Evolutionary conservation across 208 protist species (phyloP).

Genomic region (Acanthamoeba lenticulata): DNA sequence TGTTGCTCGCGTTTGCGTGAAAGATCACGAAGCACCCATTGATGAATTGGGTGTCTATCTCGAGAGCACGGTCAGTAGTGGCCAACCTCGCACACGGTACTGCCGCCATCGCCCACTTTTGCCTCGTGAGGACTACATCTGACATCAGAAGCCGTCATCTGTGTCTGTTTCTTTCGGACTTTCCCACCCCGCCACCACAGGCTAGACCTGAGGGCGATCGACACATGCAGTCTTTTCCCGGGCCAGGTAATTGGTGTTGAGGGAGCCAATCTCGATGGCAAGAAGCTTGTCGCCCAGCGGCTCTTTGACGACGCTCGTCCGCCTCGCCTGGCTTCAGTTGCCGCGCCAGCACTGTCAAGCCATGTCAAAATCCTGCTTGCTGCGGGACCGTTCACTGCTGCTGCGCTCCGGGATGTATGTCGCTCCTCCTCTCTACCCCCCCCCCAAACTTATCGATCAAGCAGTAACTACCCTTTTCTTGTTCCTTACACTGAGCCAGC

Average conservation of each 20-base stretch:
- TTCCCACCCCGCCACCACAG: background rate
- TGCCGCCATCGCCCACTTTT: background rate
- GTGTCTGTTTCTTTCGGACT: background rate
- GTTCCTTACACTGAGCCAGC: too few species aligned
- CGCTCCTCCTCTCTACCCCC: too few species aligned
- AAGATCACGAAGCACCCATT: background rate
- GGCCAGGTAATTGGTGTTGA: background rate
- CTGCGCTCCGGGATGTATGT: background rate
- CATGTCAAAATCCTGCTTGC: background rate
- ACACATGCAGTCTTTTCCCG: background rate
- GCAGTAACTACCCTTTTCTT: too few species aligned
- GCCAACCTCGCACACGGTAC: background rate
- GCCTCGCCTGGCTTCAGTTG: background rate
- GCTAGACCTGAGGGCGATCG: background rate
- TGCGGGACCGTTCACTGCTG: background rate
- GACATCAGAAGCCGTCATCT: background rate
- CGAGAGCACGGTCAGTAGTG: background rate
- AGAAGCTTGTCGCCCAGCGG: slow-evolving; percentile 9
- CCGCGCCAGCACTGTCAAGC: background rate
- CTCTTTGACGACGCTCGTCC: background rate
- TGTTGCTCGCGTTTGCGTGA: background rate
- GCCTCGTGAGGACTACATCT: background rate
- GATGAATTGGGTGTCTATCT: background rate
- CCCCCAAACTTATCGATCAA: too few species aligned
- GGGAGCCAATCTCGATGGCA: background rate